Base-by-base conservation (phyloP, 768 basidiomycete species). In the Boletus edulis region DNA sequence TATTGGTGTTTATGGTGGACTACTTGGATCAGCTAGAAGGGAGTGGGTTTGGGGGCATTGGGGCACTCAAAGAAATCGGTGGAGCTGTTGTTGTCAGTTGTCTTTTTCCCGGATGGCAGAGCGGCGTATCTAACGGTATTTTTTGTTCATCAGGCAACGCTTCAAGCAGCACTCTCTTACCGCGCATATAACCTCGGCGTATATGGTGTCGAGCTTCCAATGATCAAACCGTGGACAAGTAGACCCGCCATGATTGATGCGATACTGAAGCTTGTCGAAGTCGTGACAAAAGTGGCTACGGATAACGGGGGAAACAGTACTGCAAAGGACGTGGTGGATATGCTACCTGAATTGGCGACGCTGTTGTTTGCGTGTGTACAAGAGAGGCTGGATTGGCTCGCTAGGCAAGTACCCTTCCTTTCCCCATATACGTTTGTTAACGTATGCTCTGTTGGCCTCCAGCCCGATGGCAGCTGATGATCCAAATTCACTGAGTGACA, bases 141-240 rank as follows among this genome's bases (percentile, higher is more conserved):
- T 12, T 13, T 46, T 48, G 22, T 39, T 42, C 8, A 4, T 47
- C 43, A 96, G 94, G 83, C 81, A 34, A 81, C 89, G 13, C 77
- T 90, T 39, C 80, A 79, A 61, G 85, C 91, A 2, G 86, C 91
- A 0, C 76, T 84, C 47, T 83, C 86, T 34, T 92, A 91, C 67
- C 82, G 94, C 39, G 78, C 81, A 37, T 84, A 86, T 58, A 87
- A 91, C 61, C 66, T 80, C 3, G 76, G 78, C 9, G 82, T 89
- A 10, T 98, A 98, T 66, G 91, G 91, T 31, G 77, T 98, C 42
- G 79, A 83, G 22, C 74, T 79, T 20, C 87, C 81, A 5, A 83
- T 84, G 81, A 78, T 80, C 59, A 80, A 85, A 56, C 85, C 90
- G 0, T 98, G 95, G 96, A 92, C 93, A 17, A 91, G 91, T 63